A percentile compares a stretch with the other conserved stretches of the same genome.
phyloP scores from a whole-genome alignment of 139 green algal genomes.

The Pseudopediastrum boryanum region DNA sequence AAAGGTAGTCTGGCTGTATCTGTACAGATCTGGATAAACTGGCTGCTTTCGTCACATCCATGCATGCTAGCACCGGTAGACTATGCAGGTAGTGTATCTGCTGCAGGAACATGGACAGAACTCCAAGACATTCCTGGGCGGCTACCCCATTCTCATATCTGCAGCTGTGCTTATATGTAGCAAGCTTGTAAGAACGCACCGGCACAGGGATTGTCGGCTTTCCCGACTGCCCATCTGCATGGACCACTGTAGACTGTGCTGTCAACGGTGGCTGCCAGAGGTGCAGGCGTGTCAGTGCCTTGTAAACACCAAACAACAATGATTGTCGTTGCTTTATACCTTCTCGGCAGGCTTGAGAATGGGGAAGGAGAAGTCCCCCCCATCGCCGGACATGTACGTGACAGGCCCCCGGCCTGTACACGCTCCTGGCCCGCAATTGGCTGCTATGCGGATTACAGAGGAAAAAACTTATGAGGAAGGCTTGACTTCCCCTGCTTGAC shows the following conservation, averaged over 20 bases:
- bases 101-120: not conserved
- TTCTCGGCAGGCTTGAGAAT: not conserved
- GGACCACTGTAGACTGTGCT: conserved; percentile 26
- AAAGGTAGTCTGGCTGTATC: too few relatives aligned
- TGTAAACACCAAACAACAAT: not conserved
- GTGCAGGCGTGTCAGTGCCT: not conserved
- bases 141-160: not conserved
- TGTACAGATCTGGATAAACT: too few relatives aligned
- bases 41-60: too few relatives aligned
- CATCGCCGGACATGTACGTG: not conserved
- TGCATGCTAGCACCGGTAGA: too few relatives aligned
- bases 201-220: not conserved
- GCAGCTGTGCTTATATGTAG: not conserved
- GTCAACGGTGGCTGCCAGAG: conserved; percentile 19
- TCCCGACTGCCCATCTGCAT: too few relatives aligned
- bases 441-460: not conserved
- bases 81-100: not conserved
- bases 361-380: not conserved
- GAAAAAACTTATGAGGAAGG: not conserved
- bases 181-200: conserved; percentile 1
- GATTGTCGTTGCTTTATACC: not conserved
- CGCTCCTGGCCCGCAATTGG: not conserved
- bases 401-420: not conserved
- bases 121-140: not conserved
- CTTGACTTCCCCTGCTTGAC: too few relatives aligned